Percentiles rank a stretch among this genome's conserved stretches.
phyloP scores from a whole-genome alignment of 768 basidiomycete species.

The Suillus subaureus region DNA sequence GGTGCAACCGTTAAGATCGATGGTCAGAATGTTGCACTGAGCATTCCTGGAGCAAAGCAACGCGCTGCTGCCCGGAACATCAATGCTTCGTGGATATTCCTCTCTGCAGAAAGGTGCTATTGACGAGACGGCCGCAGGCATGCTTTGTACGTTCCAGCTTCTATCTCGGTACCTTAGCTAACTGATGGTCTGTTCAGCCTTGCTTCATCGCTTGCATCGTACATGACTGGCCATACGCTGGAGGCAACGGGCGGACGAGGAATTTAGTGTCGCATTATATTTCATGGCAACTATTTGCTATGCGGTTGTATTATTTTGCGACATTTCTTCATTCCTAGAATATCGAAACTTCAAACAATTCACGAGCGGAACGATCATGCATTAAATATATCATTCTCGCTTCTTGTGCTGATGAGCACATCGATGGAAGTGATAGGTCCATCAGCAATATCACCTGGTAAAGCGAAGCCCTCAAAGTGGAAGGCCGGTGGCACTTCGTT shows the following conservation, averaged over 20 bases:
- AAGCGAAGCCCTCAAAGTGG: background rate
- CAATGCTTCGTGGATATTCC: too few relatives aligned
- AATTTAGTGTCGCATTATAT: constrained; percentile 45
- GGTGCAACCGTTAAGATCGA: too few relatives aligned
- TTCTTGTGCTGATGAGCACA: background rate
- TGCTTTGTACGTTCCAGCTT: constrained; percentile 68
- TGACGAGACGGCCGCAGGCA: constrained; percentile 74
- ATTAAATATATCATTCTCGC: too few relatives aligned
- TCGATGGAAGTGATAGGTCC: background rate
- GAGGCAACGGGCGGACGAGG: constrained; percentile 83
- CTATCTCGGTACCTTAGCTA: background rate
- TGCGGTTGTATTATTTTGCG: background rate
- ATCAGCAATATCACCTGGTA: background rate
- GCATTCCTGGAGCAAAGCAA: too few relatives aligned
- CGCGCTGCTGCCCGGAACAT: too few relatives aligned
- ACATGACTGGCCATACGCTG: constrained; percentile 80
- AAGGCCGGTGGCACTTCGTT: background rate
- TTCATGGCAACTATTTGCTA: background rate
- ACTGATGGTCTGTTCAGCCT: constrained; percentile 45
- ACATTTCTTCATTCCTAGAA: background rate
- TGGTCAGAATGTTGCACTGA: too few relatives aligned
- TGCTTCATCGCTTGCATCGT: constrained; percentile 75
- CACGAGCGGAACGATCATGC: background rate
- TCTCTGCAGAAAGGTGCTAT: constrained; percentile 62
- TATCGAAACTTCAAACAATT: background rate